Evolutionary conservation across 1,284 basidiomycete genomes (phyloP).

Genomic region (Schizopora paradoxa): DNA sequence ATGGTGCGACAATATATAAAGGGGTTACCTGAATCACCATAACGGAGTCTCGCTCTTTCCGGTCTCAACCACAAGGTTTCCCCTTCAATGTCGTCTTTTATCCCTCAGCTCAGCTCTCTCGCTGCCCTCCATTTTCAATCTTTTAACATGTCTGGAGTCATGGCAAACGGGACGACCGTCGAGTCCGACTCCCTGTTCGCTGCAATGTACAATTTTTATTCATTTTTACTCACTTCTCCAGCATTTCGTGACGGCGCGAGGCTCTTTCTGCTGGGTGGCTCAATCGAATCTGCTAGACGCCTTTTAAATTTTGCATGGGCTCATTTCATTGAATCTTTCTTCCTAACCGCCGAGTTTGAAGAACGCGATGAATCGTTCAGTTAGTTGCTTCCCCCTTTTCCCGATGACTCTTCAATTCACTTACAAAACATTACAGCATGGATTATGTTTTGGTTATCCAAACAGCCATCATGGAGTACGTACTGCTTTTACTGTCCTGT

Average conservation of each 20-base stretch:
- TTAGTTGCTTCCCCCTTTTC: conserved; percentile 27
- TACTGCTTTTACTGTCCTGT: conserved; percentile 2
- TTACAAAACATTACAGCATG: conserved; percentile 36
- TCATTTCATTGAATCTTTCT: conserved; percentile 45
- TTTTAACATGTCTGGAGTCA: too few relatives aligned
- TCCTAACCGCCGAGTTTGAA: conserved; percentile 57
- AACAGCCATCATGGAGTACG: conserved; percentile 43
- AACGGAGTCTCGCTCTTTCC: too few relatives aligned
- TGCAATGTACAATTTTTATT: too few relatives aligned
- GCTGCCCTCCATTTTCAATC: too few relatives aligned
- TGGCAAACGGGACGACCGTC: too few relatives aligned
- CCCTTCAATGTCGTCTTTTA: too few relatives aligned
- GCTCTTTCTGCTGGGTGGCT: conserved; percentile 53
- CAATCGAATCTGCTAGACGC: conserved; percentile 54
- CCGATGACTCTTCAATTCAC: conserved; percentile 6
- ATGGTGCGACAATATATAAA: too few relatives aligned
- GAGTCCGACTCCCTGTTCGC: too few relatives aligned
- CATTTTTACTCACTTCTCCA: conserved; percentile 36
- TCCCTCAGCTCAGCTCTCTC: too few relatives aligned
- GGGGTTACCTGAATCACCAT: too few relatives aligned
- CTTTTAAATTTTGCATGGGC: conserved; percentile 38
- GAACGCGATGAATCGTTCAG: conserved; percentile 53
- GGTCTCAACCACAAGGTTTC: too few relatives aligned
- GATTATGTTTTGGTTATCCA: conserved; percentile 60
- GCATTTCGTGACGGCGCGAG: conserved; percentile 61